These are phyloP conservation scores for Skeletonema menzelii DNA, from an alignment of 108 stramenopile species.

Conservation along the genomic window DNA sequence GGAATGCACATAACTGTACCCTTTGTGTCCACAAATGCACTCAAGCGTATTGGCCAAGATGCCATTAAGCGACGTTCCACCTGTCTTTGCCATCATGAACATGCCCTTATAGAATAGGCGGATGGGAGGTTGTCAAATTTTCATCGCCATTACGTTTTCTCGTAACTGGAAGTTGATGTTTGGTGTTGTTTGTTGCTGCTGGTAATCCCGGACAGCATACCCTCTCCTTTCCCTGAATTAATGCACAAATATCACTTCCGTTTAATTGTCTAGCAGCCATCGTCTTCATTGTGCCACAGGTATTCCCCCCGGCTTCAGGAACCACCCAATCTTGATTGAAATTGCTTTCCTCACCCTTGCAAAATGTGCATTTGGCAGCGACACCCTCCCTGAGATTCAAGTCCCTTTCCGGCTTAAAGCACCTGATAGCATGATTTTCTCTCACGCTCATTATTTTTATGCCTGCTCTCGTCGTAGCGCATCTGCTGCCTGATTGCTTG, in stretches of 20 bases:
- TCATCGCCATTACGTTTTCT: too few relatives aligned
- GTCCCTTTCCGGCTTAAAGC: too few relatives aligned
- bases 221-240: not conserved
- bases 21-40: constrained; percentile 4
- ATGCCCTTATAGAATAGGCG: constrained; percentile 1
- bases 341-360: not conserved
- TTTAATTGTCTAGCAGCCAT: not conserved
- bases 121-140: not conserved
- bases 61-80: not conserved
- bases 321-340: not conserved
- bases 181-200: too few relatives aligned
- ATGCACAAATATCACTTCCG: not conserved
- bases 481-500: too few relatives aligned
- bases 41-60: not conserved
- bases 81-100: constrained; percentile 6
- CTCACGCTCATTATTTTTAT: too few relatives aligned
- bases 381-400: too few relatives aligned
- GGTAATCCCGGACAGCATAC: too few relatives aligned
- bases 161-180: too few relatives aligned
- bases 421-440: too few relatives aligned
- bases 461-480: too few relatives aligned
- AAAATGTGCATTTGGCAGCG: constrained; percentile 1
- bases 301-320: not conserved
- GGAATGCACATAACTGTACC: constrained; percentile 1
- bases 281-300: not conserved